phyloP scores from a whole-genome alignment of 805 yeast species.

The Scheffersomyces ergatensis region DNA sequence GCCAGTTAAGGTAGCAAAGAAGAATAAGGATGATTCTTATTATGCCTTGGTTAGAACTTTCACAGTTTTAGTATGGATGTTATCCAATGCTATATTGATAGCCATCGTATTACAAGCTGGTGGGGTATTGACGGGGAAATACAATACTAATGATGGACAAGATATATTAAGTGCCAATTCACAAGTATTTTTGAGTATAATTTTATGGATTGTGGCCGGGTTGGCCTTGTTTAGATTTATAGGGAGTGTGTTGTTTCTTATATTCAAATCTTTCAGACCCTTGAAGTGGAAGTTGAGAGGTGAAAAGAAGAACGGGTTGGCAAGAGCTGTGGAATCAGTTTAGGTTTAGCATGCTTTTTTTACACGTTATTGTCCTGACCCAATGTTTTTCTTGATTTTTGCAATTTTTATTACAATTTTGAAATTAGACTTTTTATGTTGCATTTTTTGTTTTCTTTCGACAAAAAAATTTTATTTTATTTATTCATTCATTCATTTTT shows the following conservation, averaged over 20 bases:
- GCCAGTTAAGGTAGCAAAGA: conserved; percentile 9
- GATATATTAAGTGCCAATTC: conserved; percentile 43
- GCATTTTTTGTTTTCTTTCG: too few relatives aligned
- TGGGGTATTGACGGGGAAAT: conserved; percentile 54
- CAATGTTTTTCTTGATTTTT: not conserved
- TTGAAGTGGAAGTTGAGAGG: conserved; percentile 36
- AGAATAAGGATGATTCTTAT: conserved; percentile 55
- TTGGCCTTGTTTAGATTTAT: conserved; percentile 80
- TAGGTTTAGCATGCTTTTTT: too few relatives aligned
- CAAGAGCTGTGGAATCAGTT: too few relatives aligned
- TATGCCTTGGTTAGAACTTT: conserved; percentile 88
- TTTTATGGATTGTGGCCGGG: conserved; percentile 90
- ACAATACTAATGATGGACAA: conserved; percentile 21
- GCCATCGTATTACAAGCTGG: conserved; percentile 85
- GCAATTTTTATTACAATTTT: too few relatives aligned
- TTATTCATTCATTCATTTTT: too few relatives aligned
- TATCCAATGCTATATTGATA: conserved; percentile 77
- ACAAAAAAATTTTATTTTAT: too few relatives aligned
- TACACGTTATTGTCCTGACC: too few relatives aligned
- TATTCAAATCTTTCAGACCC: conserved; percentile 35
- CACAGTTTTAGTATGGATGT: conserved; percentile 87
- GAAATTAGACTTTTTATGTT: too few relatives aligned
- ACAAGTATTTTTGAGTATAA: conserved; percentile 72
- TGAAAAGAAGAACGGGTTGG: conserved; percentile 9
- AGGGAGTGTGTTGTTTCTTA: conserved; percentile 66